Base-by-base conservation (phyloP, 768 basidiomycete genomes). In the Lentinula sp. region DNA sequence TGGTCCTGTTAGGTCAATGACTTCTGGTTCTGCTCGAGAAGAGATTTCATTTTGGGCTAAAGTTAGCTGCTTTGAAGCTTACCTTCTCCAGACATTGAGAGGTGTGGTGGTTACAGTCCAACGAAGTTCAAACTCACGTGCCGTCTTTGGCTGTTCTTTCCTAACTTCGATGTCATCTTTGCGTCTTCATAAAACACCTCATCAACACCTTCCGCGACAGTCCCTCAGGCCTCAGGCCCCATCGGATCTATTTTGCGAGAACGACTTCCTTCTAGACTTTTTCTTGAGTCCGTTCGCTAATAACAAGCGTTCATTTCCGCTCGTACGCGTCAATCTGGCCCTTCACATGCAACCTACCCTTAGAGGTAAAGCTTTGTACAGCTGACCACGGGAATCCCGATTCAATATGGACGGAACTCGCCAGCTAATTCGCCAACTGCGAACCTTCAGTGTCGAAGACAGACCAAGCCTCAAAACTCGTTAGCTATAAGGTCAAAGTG, bases 1-100 rank as follows among this genome's bases (percentile, higher is more conserved):
- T 42, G 76, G 67, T 15, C 70, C 73, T 16, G 79, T 80, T 62
- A 80, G 67, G 70, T 80, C 79, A 64, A 80, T 80, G 51, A 80
- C 55, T 55, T 68, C 67, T 16, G 51, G 39, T 16, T 55, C 31
- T 2, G 23, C 40, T 32, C 31, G 28, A 39, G n/a, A 21, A 39
- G 53, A 54, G 3, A n/a, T 28, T 2, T 28, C 28, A 28, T 28
- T 28, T 28, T 28, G 28, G 28, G 28, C 28, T 3, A 28, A 28
- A 28, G 28, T 28, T 39, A 39, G 37, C 28, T 10, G 11, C 13
- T 51, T 15, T 31, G 11, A 34, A 13, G 16, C 31, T 51, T 6
- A 51, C 50, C 50, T 34, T 51, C 50, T 51, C 50, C 50, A 21
- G 50, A 51, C 50, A 51, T 51, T 34, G 28, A 28, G 28, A n/a